Percentiles rank a stretch among this genome's conserved stretches.
These are phyloP conservation scores for Albophoma yamanashiensis DNA, from an alignment of 2,329 filamentous ascomycete genomes.

Conservation along the genomic window DNA sequence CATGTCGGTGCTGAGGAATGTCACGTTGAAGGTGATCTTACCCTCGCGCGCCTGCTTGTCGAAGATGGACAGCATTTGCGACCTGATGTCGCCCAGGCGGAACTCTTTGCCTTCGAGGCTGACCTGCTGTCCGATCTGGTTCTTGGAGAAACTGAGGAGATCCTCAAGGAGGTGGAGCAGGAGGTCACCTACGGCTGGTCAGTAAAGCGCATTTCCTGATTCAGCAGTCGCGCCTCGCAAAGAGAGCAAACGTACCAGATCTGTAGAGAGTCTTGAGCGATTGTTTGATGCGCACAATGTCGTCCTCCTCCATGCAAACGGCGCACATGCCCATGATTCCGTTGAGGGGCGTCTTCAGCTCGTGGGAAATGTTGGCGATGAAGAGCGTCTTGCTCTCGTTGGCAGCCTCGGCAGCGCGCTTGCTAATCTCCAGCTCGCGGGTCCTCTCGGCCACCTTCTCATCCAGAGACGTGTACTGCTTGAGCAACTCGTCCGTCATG, in stretches of 20 bases:
- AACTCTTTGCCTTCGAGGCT: slow-evolving; percentile 80
- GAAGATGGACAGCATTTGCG: slow-evolving; percentile 77
- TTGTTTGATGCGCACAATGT: slow-evolving; percentile 65
- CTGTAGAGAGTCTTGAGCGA: slow-evolving; percentile 80
- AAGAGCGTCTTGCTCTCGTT: slow-evolving; percentile 97
- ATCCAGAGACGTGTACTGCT: slow-evolving; percentile 77
- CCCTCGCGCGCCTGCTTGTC: slow-evolving; percentile 81
- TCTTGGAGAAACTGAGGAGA: slow-evolving; percentile 86
- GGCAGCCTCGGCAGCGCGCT: slow-evolving; percentile 85
- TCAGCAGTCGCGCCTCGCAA: no score
- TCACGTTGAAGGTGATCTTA: slow-evolving; percentile 61
- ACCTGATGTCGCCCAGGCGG: slow-evolving; percentile 68
- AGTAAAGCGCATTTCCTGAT: no score
- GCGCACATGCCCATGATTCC: slow-evolving; percentile 92
- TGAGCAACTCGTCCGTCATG: slow-evolving; percentile 83
- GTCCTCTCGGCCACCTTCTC: slow-evolving; percentile 77
- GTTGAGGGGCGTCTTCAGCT: slow-evolving; percentile 90
- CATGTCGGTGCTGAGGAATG: slow-evolving; percentile 39
- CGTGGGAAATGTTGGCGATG: slow-evolving; percentile 83
- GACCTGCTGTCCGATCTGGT: slow-evolving; percentile 80
- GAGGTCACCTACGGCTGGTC: slow-evolving; percentile 43
- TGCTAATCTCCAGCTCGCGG: slow-evolving; percentile 75
- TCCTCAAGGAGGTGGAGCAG: slow-evolving; percentile 81
- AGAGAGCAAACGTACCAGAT: slow-evolving; percentile 12
- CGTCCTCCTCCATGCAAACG: slow-evolving; percentile 85